Percentiles rank a stretch among this genome's conserved stretches.
Conservation (phyloP, 306 rosid species). For the Delonix regia region DNA sequence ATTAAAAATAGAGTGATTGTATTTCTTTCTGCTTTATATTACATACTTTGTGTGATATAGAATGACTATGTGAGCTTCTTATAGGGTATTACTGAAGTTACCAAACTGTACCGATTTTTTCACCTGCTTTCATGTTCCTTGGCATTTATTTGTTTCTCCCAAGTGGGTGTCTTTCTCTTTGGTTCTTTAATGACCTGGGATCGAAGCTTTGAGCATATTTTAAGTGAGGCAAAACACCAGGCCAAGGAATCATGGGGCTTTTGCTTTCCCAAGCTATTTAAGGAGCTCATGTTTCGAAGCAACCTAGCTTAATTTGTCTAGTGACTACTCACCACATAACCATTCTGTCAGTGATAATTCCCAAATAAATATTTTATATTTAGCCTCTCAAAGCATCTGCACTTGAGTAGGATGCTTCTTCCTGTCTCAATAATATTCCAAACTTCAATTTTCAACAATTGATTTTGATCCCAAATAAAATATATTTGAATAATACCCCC, state of each 20-base stretch:
- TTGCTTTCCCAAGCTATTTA: slow-evolving; percentile 51
- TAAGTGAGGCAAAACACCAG: slow-evolving; percentile 44
- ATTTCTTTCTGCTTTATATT: too few relatives aligned
- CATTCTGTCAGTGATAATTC: slow-evolving; percentile 58
- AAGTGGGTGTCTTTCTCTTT: slow-evolving; percentile 32
- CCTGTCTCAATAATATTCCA: slow-evolving; percentile 27
- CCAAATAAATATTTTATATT: slow-evolving; percentile 35
- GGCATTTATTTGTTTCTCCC: slow-evolving; percentile 26
- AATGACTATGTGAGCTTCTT: too few relatives aligned
- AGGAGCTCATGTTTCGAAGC: slow-evolving; percentile 51
- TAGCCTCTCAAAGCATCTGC: slow-evolving; percentile 39
- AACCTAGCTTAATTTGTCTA: slow-evolving; percentile 40
- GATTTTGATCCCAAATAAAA: slow-evolving; percentile 30
- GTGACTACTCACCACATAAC: slow-evolving; percentile 58
- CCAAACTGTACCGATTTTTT: not conserved
- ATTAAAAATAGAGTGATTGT: too few relatives aligned
- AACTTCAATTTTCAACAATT: slow-evolving; percentile 36
- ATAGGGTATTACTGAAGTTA: not conserved
- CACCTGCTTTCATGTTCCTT: not conserved
- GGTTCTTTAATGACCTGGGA: slow-evolving; percentile 38
- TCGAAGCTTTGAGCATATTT: slow-evolving; percentile 30
- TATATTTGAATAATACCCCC: slow-evolving; percentile 33
- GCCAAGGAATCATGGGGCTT: slow-evolving; percentile 52
- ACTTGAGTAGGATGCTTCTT: slow-evolving; percentile 52
- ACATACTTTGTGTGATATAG: not conserved